Base-by-base conservation (phyloP, 768 basidiomycete genomes). In the Boletus vermiculosoides region DNA sequence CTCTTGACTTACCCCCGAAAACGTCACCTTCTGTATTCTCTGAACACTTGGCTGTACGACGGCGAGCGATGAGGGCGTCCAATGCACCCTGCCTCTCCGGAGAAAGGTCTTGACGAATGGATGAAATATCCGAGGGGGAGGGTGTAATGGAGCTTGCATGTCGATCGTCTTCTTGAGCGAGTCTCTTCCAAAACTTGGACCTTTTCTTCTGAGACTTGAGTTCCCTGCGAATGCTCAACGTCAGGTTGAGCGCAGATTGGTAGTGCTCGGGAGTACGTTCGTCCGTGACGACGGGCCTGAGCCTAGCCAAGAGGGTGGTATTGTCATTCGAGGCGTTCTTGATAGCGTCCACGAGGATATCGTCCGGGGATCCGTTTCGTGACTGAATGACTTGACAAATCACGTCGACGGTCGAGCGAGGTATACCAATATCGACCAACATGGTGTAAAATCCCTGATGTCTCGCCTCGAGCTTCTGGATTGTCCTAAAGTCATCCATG, bases 101-200 rank as follows among this genome's bases (percentile, higher is more conserved):
- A 46, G 63, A 60, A n/a, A 74, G 58, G 10, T 56, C 55, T 23
- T 71, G 62, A 16, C 50, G 66, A 50, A 67, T 59, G 10, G 68
- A 68, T 4, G 71, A 73, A 34, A 73, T 64, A 40, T 68, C 61
- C 7, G 72, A 74, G 7, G 71, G 63, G 3, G 69, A 71, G 13
- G 72, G 71, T 0, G 73, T 72, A 42, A 73, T 41, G 1, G 40
- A 58, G 28, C 34, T 54, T 45, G 59, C 37, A 12, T 71, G 59
- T 45, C 45, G 52, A 46, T 47, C 56, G 52, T 73, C 66, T 57
- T 69, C 71, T 48, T 74, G 68, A 18, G 78, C 79, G 13, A 75
- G 63, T 25, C 68, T 73, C 65, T 79, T 80, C 77, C 77, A 82
- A 42, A 78, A 81, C 47, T 77, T 79, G 57, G 73, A 65, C 34